Conservation (phyloP, 306 rosid species). For the Pyrus pyrifolia region DNA sequence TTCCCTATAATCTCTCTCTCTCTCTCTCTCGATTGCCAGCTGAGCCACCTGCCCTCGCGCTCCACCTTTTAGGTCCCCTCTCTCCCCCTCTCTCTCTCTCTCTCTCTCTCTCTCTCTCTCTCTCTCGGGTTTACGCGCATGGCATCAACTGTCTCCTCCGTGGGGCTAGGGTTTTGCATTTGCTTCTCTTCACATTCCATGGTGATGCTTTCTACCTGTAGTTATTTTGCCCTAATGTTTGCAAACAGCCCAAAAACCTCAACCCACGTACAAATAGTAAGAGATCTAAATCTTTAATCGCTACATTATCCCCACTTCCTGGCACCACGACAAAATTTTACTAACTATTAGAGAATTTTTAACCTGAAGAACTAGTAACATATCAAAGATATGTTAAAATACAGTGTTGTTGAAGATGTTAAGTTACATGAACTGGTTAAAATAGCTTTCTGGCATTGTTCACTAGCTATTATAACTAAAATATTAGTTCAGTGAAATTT, state of each 20-base stretch:
- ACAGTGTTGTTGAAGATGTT: no score
- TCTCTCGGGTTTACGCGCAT: neutral
- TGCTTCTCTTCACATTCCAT: neutral
- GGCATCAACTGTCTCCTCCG: neutral
- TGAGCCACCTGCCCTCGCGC: neutral
- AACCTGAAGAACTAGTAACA: no score
- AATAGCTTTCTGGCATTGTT: no score
- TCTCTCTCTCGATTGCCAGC: neutral
- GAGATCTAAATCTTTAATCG: neutral
- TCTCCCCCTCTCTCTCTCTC: neutral
- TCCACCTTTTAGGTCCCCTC: neutral
- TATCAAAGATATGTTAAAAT: no score
- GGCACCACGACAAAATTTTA: no score
- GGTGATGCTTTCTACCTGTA: neutral
- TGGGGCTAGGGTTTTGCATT: neutral
- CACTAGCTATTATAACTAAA: no score
- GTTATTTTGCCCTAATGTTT: neutral
- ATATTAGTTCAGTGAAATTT: no score
- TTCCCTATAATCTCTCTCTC: neutral
- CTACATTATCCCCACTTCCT: no score
- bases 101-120: neutral
- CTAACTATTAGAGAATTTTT: no score
- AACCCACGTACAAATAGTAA: neutral
- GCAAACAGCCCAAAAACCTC: neutral
- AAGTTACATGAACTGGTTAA: no score